Evolutionary conservation across 768 basidiomycete species (phyloP).

Genomic region (Leccinum longicurvipes): DNA sequence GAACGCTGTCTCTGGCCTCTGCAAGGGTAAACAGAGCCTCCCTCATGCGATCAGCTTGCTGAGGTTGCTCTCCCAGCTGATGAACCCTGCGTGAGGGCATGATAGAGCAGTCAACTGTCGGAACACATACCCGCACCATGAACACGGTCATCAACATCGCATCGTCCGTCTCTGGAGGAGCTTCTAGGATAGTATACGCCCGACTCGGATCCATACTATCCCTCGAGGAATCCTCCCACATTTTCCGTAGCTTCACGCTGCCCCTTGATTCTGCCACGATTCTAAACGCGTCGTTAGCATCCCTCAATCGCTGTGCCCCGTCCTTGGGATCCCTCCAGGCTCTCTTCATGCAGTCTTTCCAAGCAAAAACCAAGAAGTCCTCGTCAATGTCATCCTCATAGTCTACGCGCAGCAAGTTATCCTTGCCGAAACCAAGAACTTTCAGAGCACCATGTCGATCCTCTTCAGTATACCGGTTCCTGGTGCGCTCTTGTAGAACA

Average conservation of each 20-base stretch:
- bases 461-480: slow-evolving; percentile 58
- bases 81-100: slow-evolving; percentile 7
- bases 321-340: slow-evolving; percentile 47
- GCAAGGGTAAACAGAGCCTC: slow-evolving; percentile 75
- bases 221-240: slow-evolving; percentile 55
- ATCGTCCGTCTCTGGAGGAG: slow-evolving; percentile 71
- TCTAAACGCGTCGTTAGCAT: slow-evolving; percentile 66
- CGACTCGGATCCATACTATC: slow-evolving; percentile 61
- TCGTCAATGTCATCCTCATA: slow-evolving; percentile 68
- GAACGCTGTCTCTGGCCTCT: slow-evolving; percentile 68
- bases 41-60: slow-evolving; percentile 64
- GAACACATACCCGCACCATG: slow-evolving; percentile 56
- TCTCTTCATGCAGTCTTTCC: slow-evolving; percentile 56
- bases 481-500: slow-evolving; percentile 56
- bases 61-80: slow-evolving; percentile 70
- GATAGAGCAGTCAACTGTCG: background rate
- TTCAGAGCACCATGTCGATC: slow-evolving; percentile 49
- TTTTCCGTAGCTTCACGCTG: slow-evolving; percentile 44
- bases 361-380: slow-evolving; percentile 66
- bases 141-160: slow-evolving; percentile 73
- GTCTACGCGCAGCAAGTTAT: slow-evolving; percentile 59
- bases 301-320: slow-evolving; percentile 45
- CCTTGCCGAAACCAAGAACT: slow-evolving; percentile 64
- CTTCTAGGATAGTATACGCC: slow-evolving; percentile 70
- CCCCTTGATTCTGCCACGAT: slow-evolving; percentile 64